phyloP scores from a whole-genome alignment of 441 rosid genomes.

The Croton laevigatus region DNA sequence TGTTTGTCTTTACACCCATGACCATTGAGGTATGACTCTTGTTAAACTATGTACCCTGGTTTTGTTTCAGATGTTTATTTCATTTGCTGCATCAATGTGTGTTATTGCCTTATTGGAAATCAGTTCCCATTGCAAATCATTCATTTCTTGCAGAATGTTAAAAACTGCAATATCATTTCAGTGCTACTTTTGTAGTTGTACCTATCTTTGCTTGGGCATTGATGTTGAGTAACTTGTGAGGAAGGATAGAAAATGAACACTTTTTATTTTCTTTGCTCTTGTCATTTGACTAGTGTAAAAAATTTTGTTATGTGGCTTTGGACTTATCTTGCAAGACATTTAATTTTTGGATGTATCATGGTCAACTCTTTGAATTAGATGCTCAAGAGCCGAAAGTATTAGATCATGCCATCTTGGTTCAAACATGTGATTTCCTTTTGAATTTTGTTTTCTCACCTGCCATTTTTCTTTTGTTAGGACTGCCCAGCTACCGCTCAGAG shows the following conservation, averaged over 20 bases:
- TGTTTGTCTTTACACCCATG: slow-evolving; percentile 85
- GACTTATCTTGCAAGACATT: background rate
- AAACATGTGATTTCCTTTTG: background rate
- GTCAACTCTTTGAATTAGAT: slow-evolving; percentile 14
- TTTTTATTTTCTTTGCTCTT: background rate
- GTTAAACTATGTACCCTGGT: background rate
- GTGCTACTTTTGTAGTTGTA: background rate
- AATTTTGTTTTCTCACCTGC: background rate
- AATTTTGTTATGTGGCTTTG: background rate
- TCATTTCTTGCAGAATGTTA: background rate
- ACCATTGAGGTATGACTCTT: slow-evolving; percentile 58
- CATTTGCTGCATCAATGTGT: background rate
- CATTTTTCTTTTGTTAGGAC: background rate
- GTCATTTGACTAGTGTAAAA: too few relatives aligned
- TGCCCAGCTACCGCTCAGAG: background rate
- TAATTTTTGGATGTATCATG: background rate
- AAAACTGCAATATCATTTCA: background rate
- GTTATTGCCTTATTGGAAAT: background rate
- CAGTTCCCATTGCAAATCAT: background rate
- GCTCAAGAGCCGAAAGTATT: background rate
- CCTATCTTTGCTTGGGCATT: slow-evolving; percentile 9
- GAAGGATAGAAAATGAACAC: background rate
- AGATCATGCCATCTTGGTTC: background rate
- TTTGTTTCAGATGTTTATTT: background rate
- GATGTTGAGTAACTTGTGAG: slow-evolving; percentile 1